Evolutionary conservation across 208 protist genomes (phyloP), one percentile per base, ranked within the genome.

Genomic region (Acanthamoeba quina): DNA sequence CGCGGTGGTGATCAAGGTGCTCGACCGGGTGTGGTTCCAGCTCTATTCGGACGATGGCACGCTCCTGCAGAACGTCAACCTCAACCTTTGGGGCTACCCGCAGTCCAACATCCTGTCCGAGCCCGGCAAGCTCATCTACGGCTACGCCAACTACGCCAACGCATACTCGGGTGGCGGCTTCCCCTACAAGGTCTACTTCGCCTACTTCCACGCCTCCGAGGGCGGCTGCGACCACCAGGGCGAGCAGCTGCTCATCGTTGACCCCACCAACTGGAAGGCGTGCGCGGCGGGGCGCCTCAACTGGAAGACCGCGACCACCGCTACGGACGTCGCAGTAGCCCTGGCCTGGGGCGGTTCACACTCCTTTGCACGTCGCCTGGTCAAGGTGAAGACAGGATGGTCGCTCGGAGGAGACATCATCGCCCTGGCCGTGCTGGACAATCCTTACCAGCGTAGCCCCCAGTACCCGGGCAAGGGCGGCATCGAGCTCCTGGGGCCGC

Each of bases 381-480:
- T 29, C 70, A 78, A 78, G 29, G 70, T 78, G 44, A 49, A 34
- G 31, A 34, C 31, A 34, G 31, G 31, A 34, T 34, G 31, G 31
- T 34, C 31, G 31, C 44, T 49, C 44, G 44, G 4, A 78, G 70
- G 15, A 29, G 70, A 78, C 70, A 78, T 78, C 13, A 9, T 78
- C 70, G n/a, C 31, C 31, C 31, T 34, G 31, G 31, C 31, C 31
- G 31, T 34, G 31, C 31, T 34, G 31, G 31, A 34, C 31, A 1
- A 34, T 1, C 31, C 13, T 78, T 5, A 78, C 70, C 10, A 41
- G 52, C 70, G 34, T 41, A 1, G 29, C 70, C 6, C 17, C 70
- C 70, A 78, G 70, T 78, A 78, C 7, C 70, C 70, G 2, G 2
- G 9, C 70, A 78, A 78, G 70, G 70, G 70, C n/a, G 70, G 70